A percentile compares a stretch with the other conserved stretches of the same genome.
phyloP scores from a whole-genome alignment of 2,329 filamentous ascomycete genomes.

The Magnaporthales sp. region DNA sequence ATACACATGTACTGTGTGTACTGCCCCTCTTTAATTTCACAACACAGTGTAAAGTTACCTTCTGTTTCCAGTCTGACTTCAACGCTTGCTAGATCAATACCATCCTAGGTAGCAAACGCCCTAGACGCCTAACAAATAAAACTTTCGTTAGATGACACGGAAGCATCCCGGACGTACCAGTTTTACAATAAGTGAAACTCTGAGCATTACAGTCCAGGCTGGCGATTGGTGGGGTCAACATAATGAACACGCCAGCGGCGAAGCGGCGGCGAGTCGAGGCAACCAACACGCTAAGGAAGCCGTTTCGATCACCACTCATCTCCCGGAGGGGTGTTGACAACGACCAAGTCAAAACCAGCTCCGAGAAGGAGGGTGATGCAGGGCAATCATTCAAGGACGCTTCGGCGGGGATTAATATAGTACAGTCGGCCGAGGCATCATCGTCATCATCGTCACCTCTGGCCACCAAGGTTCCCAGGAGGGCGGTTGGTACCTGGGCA shows the following conservation, averaged over 20 bases:
- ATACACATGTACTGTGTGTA: not conserved
- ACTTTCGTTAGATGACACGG: not conserved
- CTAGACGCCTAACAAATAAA: not conserved
- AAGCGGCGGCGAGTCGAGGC: constrained; percentile 49
- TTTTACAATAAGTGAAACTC: not conserved
- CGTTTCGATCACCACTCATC: constrained; percentile 57
- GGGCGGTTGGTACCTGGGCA: not conserved
- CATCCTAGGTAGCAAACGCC: not conserved
- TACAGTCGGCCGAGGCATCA: not conserved
- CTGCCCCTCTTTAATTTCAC: not conserved
- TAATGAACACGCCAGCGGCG: constrained; percentile 28
- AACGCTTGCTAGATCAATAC: not conserved
- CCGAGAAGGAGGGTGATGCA: not conserved
- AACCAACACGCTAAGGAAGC: constrained; percentile 52
- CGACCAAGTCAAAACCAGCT: not conserved
- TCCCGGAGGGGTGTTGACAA: constrained; percentile 7
- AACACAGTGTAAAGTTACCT: not conserved
- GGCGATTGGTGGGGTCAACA: not conserved
- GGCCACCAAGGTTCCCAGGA: not conserved
- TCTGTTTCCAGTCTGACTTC: no score
- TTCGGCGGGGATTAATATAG: not conserved
- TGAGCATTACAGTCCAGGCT: not conserved
- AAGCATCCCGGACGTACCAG: not conserved
- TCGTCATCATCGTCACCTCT: not conserved
- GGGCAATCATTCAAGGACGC: not conserved